A percentile compares a stretch with the other conserved stretches of the same genome.
Conservation (phyloP, 768 basidiomycete species). For the Lactarius quietus region DNA sequence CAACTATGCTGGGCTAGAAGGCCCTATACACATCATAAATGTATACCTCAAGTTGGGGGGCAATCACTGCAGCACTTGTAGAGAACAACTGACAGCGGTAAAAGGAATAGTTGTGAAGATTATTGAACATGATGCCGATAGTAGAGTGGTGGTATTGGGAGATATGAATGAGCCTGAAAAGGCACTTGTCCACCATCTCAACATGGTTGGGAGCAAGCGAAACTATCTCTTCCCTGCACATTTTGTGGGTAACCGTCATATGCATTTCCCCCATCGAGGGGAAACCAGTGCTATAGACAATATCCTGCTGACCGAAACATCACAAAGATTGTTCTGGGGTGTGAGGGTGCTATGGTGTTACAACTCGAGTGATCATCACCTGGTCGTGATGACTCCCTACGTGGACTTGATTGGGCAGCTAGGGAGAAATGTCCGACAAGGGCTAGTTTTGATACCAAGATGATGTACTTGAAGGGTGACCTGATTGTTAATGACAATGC, state of each 20-base stretch:
- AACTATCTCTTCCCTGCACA: neutral
- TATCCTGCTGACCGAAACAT: neutral
- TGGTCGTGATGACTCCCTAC: neutral
- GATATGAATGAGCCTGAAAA: neutral
- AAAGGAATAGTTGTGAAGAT: neutral
- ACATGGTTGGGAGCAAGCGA: too few relatives aligned
- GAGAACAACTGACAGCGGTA: neutral
- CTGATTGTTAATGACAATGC: neutral
- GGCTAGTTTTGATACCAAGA: neutral
- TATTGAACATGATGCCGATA: neutral
- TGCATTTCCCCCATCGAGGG: neutral
- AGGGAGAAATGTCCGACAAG: neutral
- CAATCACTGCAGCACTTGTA: neutral
- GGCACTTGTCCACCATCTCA: neutral
- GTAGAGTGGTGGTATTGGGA: neutral
- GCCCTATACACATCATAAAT: neutral
- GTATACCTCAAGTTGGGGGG: constrained; percentile 1
- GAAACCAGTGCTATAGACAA: neutral
- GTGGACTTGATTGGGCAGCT: neutral
- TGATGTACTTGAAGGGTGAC: neutral
- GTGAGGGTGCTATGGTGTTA: neutral
- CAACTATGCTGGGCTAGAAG: neutral
- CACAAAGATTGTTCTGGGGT: neutral
- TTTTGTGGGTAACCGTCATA: neutral
- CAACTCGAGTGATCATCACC: neutral